phyloP scores from a whole-genome alignment of 441 rosid species.

The Cnidoscolus chayamansa region DNA sequence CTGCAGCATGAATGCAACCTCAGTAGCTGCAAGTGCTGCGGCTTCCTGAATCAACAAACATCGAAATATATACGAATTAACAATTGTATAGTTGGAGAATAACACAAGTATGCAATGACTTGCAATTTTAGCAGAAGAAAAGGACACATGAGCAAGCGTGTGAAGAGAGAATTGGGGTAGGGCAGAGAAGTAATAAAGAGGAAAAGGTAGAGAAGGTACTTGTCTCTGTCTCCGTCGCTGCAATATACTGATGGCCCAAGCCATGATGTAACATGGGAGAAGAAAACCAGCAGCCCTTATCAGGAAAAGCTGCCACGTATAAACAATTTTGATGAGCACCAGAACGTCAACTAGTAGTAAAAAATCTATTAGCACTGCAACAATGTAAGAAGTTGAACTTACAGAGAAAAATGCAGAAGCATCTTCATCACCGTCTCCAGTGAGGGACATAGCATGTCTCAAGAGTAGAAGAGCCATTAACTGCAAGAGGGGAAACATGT shows the following conservation, averaged over 20 bases:
- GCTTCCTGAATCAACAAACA: slow-evolving; percentile 64
- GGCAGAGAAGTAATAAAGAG: background rate
- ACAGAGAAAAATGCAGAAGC: slow-evolving; percentile 76
- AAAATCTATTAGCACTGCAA: too few relatives aligned
- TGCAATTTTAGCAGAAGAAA: background rate
- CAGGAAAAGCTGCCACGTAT: slow-evolving; percentile 44
- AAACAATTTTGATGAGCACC: slow-evolving; percentile 11
- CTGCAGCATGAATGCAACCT: slow-evolving; percentile 82
- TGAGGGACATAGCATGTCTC: slow-evolving; percentile 70
- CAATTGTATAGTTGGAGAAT: background rate
- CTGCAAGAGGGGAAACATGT: slow-evolving; percentile 29
- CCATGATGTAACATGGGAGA: slow-evolving; percentile 96
- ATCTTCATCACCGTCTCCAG: slow-evolving; percentile 64
- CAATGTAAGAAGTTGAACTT: slow-evolving; percentile 9
- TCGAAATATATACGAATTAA: background rate
- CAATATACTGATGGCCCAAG: slow-evolving; percentile 90
- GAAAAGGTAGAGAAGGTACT: slow-evolving; percentile 25
- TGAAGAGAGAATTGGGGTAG: background rate
- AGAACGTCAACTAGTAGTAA: too few relatives aligned
- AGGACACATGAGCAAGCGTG: background rate
- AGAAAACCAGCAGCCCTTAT: slow-evolving; percentile 93
- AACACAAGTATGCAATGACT: background rate
- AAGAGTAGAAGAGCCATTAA: slow-evolving; percentile 80
- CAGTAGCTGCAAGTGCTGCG: slow-evolving; percentile 77
- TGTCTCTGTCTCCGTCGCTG: slow-evolving; percentile 91